Base-by-base conservation (phyloP, 1,139 yeast species). In the Petasospora rhodanensis region DNA sequence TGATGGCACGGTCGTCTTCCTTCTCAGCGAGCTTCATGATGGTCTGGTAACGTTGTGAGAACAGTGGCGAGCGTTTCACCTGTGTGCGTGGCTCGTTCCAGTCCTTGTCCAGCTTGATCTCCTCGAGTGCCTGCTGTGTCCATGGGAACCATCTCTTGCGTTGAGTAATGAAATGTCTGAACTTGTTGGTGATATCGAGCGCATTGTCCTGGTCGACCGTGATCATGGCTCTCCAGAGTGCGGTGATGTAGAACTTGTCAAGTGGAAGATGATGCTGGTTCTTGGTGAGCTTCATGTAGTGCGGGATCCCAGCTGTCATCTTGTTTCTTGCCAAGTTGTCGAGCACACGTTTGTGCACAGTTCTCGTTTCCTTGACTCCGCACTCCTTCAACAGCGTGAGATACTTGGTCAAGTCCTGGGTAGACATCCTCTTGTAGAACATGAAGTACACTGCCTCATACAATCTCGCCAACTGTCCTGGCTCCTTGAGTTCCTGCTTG, bases 371-470 rank as follows among this genome's bases (percentile, higher is more conserved):
- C 14, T 24, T 2, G 27, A 28, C 16, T 4, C 41, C 43, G 22
- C 30, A 38, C 4, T 35, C 24, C 8, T 34, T 35, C 37, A 45
- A 32, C 18, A 36, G 11, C 7, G 28, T 15, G 5, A 41, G n/a
- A 14, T 37, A 42, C 16, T 16, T 29, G 8, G 27, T 8, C 22
- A 40, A 16, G 16, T 45, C 45, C 2, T 26, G 18, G 11, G 38
- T 13, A 6, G 22, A 28, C 42, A 44, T 33, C 14, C 22, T 35
- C 18, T 34, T 32, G 25, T 31, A 22, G 11, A 35, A 18, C 3
- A 26, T 18, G 6, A 22, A 28, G 16, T 37, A 43, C 4, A 47
- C 15, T 11, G 22, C 13, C 4, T 35, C 34, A 22, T 37, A 44
- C 10, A 42, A 28, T n/a, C 35, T 31, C 14, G 18, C 16, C 9